phyloP scores from a whole-genome alignment of 352 stramenopile species.

The Peronosclerospora sorghi region DNA sequence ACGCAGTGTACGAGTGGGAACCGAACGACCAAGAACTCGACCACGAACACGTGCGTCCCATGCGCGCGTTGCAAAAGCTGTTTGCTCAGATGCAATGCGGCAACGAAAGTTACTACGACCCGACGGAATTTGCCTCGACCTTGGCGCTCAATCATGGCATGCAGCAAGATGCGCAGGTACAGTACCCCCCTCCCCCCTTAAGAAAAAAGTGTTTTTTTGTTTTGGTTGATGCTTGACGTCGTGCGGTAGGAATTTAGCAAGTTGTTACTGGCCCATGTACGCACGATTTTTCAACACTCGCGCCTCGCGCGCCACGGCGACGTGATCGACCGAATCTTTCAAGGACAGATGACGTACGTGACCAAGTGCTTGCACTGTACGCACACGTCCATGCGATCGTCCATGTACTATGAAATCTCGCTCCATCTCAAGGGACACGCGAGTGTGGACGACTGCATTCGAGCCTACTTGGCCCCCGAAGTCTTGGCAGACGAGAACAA shows the following conservation, averaged over 20 bases:
- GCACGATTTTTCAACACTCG: constrained; percentile 65
- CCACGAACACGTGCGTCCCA: constrained; percentile 50
- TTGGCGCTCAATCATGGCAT: constrained; percentile 71
- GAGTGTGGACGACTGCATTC: constrained; percentile 54
- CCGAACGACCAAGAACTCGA: constrained; percentile 37
- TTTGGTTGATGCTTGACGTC: constrained; percentile 1
- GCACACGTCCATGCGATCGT: constrained; percentile 46
- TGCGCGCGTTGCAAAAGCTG: constrained; percentile 71
- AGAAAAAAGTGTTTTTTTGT: neutral
- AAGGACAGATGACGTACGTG: constrained; percentile 76
- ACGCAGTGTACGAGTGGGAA: constrained; percentile 71
- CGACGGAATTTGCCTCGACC: constrained; percentile 65
- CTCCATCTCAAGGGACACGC: constrained; percentile 81
- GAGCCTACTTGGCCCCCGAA: constrained; percentile 62
- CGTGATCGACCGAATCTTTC: constrained; percentile 66
- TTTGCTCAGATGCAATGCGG: constrained; percentile 80
- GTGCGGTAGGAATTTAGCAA: constrained; percentile 78
- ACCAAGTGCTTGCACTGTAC: constrained; percentile 72
- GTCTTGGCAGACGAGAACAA: constrained; percentile 79
- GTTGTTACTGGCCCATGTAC: constrained; percentile 66
- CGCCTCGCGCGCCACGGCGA: constrained; percentile 40
- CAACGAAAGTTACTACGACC: constrained; percentile 58
- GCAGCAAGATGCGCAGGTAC: constrained; percentile 78
- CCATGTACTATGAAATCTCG: constrained; percentile 78
- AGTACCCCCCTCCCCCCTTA: neutral